Conservation (phyloP, 192 early-diverging fungal species). For the Podila epicladia region DNA sequence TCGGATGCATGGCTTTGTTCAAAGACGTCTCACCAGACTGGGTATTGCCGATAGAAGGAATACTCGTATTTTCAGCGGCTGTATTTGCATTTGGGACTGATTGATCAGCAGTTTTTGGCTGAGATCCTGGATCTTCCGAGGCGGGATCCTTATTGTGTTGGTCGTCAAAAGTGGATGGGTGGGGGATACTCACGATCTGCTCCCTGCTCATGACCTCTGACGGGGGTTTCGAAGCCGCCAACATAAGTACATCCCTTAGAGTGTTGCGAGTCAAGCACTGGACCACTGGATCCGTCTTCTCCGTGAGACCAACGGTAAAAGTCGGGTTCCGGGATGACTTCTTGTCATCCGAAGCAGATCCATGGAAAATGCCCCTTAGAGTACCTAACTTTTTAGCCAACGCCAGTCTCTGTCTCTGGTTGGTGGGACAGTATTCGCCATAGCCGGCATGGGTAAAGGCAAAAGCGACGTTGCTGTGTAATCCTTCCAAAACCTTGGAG, state of each 20-base stretch:
- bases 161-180: neutral
- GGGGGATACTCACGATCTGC: neutral
- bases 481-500: no score
- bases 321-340: no score
- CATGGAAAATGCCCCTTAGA: neutral
- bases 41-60: neutral
- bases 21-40: neutral
- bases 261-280: neutral
- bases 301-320: neutral
- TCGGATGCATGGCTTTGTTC: neutral
- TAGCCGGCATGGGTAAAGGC: neutral
- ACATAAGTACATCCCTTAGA: neutral
- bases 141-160: neutral
- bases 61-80: neutral
- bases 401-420: neutral
- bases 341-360: neutral
- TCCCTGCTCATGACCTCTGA: neutral
- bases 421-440: neutral
- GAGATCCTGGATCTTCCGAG: neutral
- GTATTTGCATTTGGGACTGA: no score
- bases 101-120: neutral
- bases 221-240: neutral
- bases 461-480: no score
- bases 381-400: neutral
- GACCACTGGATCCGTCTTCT: neutral